A percentile compares a stretch with the other conserved stretches of the same genome.
Conservation (phyloP, 495 filamentous ascomycete genomes). For the Aspergillus sparsus region DNA sequence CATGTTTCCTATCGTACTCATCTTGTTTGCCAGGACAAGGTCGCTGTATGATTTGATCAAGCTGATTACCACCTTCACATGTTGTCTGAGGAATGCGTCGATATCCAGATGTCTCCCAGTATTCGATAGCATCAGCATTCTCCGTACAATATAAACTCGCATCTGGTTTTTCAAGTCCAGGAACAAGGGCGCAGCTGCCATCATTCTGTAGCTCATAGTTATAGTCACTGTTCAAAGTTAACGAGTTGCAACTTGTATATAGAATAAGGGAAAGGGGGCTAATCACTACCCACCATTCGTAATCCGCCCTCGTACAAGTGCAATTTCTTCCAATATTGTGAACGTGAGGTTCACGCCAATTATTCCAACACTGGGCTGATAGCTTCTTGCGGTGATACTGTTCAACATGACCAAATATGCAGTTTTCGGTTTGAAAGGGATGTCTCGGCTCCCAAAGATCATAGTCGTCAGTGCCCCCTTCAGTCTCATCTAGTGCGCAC, state of each 20-base stretch:
- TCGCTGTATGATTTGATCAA: constrained; percentile 60
- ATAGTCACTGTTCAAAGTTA: constrained; percentile 66
- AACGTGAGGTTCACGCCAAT: constrained; percentile 66
- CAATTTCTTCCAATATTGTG: constrained; percentile 68
- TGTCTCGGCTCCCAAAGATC: constrained; percentile 82
- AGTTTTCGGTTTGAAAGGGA: constrained; percentile 70
- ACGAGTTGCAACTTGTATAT: not conserved
- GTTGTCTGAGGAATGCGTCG: constrained; percentile 88
- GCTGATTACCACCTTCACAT: constrained; percentile 69
- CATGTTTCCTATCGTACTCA: constrained; percentile 71
- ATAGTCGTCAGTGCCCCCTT: constrained; percentile 71
- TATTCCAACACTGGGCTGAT: constrained; percentile 75
- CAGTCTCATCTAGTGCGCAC: constrained; percentile 68
- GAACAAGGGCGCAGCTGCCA: constrained; percentile 72
- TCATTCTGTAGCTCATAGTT: constrained; percentile 81
- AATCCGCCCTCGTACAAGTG: constrained; percentile 79
- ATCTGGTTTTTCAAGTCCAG: constrained; percentile 67
- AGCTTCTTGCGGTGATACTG: constrained; percentile 88
- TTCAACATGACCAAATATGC: constrained; percentile 88
- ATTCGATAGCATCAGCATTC: constrained; percentile 68
- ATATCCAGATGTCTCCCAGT: constrained; percentile 81
- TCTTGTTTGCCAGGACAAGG: constrained; percentile 77
- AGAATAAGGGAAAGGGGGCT: not conserved
- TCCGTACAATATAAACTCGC: constrained; percentile 64
- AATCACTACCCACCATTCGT: constrained; percentile 74